A percentile compares a stretch with the other conserved stretches of the same genome.
phyloP scores from a whole-genome alignment of 176 grass and related monocot genomes.

The Aegilops sharonensis region DNA sequence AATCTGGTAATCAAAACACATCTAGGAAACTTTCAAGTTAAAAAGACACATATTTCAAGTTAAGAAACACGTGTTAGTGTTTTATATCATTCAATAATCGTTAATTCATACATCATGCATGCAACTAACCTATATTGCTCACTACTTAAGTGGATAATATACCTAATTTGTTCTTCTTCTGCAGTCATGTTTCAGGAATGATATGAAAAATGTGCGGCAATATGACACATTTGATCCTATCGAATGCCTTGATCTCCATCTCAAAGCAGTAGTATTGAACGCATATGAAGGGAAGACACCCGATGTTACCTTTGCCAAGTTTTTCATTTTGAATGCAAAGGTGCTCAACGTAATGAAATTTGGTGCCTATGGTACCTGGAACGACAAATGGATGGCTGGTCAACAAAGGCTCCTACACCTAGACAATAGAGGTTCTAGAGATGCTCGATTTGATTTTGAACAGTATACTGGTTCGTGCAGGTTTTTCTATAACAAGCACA shows the following conservation, averaged over 20 bases:
- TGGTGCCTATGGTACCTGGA: not conserved
- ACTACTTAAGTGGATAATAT: too few species aligned
- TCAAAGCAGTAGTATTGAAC: not conserved
- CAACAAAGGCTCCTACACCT: not conserved
- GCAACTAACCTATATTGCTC: not conserved
- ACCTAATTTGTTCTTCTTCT: not conserved
- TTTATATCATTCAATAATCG: too few species aligned
- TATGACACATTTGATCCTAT: too few species aligned
- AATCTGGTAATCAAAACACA: not conserved
- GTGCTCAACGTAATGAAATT: not conserved
- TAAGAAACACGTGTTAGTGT: not conserved
- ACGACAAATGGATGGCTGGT: not conserved
- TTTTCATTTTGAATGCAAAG: slow-evolving; percentile 32
- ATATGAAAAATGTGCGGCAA: not conserved
- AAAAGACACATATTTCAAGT: not conserved
- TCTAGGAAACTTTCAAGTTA: not conserved
- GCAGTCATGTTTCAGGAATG: not conserved
- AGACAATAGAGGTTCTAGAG: slow-evolving; percentile 2
- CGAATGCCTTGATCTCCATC: too few species aligned
- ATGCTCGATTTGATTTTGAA: not conserved
- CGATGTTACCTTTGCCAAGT: not conserved
- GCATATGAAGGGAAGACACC: not conserved
- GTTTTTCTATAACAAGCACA: not conserved
- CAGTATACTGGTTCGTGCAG: not conserved
- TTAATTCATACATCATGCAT: not conserved